Base-by-base conservation (phyloP, 108 stramenopile species). In the Cyclostephanos invisitatus region DNA sequence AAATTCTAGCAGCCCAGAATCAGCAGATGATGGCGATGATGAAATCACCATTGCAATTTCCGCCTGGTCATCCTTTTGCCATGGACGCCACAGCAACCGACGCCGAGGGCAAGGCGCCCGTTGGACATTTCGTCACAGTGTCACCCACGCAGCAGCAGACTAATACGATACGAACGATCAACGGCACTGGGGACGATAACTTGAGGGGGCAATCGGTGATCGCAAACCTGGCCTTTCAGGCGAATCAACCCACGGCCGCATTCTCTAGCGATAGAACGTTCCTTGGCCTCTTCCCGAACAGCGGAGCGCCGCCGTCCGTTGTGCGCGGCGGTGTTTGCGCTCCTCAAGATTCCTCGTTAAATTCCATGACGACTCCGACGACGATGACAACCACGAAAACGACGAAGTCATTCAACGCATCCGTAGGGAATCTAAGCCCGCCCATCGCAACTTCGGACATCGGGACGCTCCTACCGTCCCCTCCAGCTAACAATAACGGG, bases 51-150 rank as follows among this genome's bases (percentile, higher is more conserved):
- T 60, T 21, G 12, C 57, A 62, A 36, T 86, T 80, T 59, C 73
- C 64, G 53, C 67, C 67, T 78, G 53, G 25, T 83, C 83, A 58
- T 84, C 84, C 37, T 84, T 87, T 64, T 78, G 53, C 53, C 25
- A n/a, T n/a, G n/a, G 3, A 0, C 44, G 11, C 44, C 44, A 0
- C 53, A 5, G 25, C 12, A 4, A 25, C 25, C 8, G 2, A 54
- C 25, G 22, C 20, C 53, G 12, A 54, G 8, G 53, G 22, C 22
- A 54, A 27, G 8, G 22, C 44, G 44, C 44, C 14, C 44, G 15
- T 46, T 2, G 44, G 44, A 11, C 12, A 0, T 46, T 15, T 14
- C 15, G 44, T 18, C 22, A 54, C 22, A 11, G 25, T 54, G 44
- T 15, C 44, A 3, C 44, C 44, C 44, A 5, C 25, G 53, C 53